These are phyloP conservation scores for Ophiostoma perfectum DNA, from an alignment of 2,329 filamentous ascomycete genomes.

Conservation along the genomic window DNA sequence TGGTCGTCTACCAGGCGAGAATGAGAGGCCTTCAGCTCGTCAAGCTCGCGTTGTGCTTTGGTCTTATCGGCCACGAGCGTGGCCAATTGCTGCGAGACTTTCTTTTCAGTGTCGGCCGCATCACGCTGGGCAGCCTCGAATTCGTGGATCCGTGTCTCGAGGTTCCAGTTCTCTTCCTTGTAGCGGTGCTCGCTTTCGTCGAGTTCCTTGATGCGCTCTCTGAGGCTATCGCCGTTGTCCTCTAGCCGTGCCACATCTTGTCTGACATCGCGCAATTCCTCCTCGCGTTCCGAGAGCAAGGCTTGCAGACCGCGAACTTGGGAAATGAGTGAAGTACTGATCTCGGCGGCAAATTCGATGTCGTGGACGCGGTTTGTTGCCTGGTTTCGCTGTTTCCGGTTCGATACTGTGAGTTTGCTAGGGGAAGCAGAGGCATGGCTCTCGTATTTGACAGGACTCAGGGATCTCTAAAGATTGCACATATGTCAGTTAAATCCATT, in stretches of 20 bases:
- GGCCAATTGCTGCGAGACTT: slow-evolving; percentile 67
- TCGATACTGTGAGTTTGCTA: slow-evolving; percentile 81
- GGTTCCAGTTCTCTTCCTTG: slow-evolving; percentile 97
- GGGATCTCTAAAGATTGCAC: slow-evolving; percentile 50
- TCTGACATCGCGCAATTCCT: slow-evolving; percentile 69
- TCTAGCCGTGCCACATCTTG: slow-evolving; percentile 74
- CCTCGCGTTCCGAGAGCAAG: slow-evolving; percentile 80
- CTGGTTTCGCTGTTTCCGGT: slow-evolving; percentile 84
- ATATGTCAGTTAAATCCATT: slow-evolving; percentile 7
- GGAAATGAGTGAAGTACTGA: slow-evolving; percentile 88
- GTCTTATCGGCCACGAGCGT: slow-evolving; percentile 69
- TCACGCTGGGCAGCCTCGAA: slow-evolving; percentile 68
- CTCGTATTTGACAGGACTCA: slow-evolving; percentile 73
- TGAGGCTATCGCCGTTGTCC: slow-evolving; percentile 70
- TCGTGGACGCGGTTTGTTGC: slow-evolving; percentile 84
- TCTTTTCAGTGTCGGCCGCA: slow-evolving; percentile 74
- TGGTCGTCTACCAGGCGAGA: slow-evolving; percentile 79
- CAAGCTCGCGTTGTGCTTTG: slow-evolving; percentile 74
- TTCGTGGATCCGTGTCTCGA: slow-evolving; percentile 89
- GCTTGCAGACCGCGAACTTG: slow-evolving; percentile 88
- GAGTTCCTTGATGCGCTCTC: slow-evolving; percentile 72
- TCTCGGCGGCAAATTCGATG: slow-evolving; percentile 97
- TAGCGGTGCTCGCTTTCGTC: slow-evolving; percentile 94
- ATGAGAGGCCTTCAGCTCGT: slow-evolving; percentile 78
- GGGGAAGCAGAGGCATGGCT: slow-evolving; percentile 80